Conservation (phyloP, 164 flowering plant species). For the Paratinospora sagittata region DNA sequence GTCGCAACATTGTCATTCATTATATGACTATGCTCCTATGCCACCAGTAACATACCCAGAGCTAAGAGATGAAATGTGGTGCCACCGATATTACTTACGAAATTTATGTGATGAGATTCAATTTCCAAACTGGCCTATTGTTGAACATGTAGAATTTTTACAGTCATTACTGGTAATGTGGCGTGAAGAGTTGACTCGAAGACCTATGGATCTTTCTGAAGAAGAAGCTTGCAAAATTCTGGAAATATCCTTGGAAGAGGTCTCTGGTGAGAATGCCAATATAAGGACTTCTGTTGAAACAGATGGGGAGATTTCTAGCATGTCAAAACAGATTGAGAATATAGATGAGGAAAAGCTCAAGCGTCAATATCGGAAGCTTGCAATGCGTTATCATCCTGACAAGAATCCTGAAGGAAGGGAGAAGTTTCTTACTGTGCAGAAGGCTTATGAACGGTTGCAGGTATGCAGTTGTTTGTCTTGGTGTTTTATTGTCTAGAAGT, state of each 20-base stretch:
- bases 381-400: constrained; percentile 97
- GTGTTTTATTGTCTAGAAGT: background rate
- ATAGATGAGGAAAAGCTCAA: constrained; percentile 98
- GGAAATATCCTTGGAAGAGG: constrained; percentile 82
- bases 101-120: constrained; percentile 96
- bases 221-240: constrained; percentile 95
- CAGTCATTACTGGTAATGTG: constrained; percentile 96
- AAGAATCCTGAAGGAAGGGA: constrained; percentile 99
- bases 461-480: constrained; percentile 28
- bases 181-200: constrained; percentile 97
- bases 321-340: constrained; percentile 76
- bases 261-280: constrained; percentile 41
- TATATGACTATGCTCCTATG: constrained; percentile 99
- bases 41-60: constrained; percentile 99
- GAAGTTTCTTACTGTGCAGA: constrained; percentile 94
- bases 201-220: constrained; percentile 99
- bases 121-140: constrained; percentile 98
- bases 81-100: constrained; percentile 95
- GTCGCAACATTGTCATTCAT: constrained; percentile 90
- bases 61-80: constrained; percentile 99
- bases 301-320: constrained; percentile 41
- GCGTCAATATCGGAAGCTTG: constrained; percentile 96
- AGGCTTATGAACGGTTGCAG: constrained; percentile 98
- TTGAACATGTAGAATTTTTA: constrained; percentile 95
- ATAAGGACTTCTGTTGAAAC: constrained; percentile 29